A percentile compares a stretch with the other conserved stretches of the same genome.
These are phyloP conservation scores for Yamadazyma atmosphaerica DNA, from an alignment of 1,139 yeast species.

Conservation along the genomic window DNA sequence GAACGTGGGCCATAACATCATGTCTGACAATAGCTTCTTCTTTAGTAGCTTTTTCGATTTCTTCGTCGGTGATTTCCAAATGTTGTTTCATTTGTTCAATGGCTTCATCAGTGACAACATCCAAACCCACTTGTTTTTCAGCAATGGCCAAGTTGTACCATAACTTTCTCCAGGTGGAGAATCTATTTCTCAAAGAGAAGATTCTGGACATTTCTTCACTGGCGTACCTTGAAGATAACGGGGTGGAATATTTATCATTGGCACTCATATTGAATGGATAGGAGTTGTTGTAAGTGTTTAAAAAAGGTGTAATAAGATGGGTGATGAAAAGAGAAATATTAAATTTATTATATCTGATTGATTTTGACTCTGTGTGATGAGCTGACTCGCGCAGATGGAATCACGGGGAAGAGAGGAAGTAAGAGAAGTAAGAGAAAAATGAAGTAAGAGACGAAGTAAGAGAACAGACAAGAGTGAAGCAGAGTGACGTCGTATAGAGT, in stretches of 20 bases:
- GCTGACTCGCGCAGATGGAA: background rate
- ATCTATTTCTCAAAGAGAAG: constrained; percentile 91
- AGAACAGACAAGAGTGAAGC: too few species aligned
- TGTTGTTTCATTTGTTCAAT: constrained; percentile 79
- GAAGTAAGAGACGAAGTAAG: too few species aligned
- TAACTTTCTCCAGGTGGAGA: constrained; percentile 96
- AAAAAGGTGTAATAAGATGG: too few species aligned
- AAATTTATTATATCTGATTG: background rate
- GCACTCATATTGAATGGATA: constrained; percentile 24
- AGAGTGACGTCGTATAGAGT: too few species aligned
- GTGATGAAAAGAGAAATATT: background rate
- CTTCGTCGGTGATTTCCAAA: constrained; percentile 85
- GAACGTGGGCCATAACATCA: constrained; percentile 99
- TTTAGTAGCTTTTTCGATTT: constrained; percentile 80
- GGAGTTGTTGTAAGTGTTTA: too few species aligned
- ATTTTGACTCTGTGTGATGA: constrained; percentile 3
- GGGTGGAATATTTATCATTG: constrained; percentile 80
- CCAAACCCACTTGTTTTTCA: constrained; percentile 85
- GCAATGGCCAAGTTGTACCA: constrained; percentile 97
- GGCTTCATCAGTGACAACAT: constrained; percentile 86
- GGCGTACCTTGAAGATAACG: constrained; percentile 95
- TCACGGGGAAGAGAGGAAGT: too few species aligned
- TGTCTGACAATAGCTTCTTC: constrained; percentile 99
- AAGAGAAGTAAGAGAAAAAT: too few species aligned
- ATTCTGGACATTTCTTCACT: constrained; percentile 94